phyloP scores from a whole-genome alignment of 306 rosid genomes.

The Ochetophila trinervis region DNA sequence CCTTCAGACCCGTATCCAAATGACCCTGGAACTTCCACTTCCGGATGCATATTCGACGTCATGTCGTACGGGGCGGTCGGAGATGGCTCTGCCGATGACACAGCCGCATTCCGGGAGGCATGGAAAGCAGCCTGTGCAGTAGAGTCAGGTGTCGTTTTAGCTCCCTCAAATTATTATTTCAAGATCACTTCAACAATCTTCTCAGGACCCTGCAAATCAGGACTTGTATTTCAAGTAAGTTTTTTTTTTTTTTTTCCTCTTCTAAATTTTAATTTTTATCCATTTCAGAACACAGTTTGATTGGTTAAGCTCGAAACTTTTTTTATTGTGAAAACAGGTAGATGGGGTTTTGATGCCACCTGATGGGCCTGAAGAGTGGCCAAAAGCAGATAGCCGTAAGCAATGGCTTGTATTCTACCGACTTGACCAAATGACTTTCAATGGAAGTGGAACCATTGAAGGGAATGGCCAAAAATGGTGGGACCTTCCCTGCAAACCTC shows the following conservation, averaged over 20 bases:
- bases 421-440: slow-evolving; percentile 73
- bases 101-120: slow-evolving; percentile 66
- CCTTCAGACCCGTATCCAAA: slow-evolving; percentile 14
- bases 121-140: slow-evolving; percentile 96
- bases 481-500: slow-evolving; percentile 98
- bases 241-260: neutral
- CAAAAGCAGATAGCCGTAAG: slow-evolving; percentile 54
- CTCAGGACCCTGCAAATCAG: slow-evolving; percentile 91
- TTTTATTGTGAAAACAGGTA: slow-evolving; percentile 39
- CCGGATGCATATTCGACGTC: slow-evolving; percentile 60
- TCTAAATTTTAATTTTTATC: too few species aligned
- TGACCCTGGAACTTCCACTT: slow-evolving; percentile 42
- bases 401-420: slow-evolving; percentile 94
- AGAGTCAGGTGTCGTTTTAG: slow-evolving; percentile 63
- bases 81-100: slow-evolving; percentile 83
- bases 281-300: neutral
- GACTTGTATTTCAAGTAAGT: slow-evolving; percentile 82
- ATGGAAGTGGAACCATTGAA: slow-evolving; percentile 85
- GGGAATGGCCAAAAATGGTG: slow-evolving; percentile 97
- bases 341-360: slow-evolving; percentile 92
- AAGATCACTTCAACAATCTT: slow-evolving; percentile 86
- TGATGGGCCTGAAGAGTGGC: slow-evolving; percentile 89
- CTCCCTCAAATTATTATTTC: slow-evolving; percentile 54
- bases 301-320: slow-evolving; percentile 3
- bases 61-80: slow-evolving; percentile 80